A percentile compares a stretch with the other conserved stretches of the same genome.
Evolutionary conservation across 2,329 filamentous ascomycete species (phyloP).

Genomic region (Herpotrichia juniperi): DNA sequence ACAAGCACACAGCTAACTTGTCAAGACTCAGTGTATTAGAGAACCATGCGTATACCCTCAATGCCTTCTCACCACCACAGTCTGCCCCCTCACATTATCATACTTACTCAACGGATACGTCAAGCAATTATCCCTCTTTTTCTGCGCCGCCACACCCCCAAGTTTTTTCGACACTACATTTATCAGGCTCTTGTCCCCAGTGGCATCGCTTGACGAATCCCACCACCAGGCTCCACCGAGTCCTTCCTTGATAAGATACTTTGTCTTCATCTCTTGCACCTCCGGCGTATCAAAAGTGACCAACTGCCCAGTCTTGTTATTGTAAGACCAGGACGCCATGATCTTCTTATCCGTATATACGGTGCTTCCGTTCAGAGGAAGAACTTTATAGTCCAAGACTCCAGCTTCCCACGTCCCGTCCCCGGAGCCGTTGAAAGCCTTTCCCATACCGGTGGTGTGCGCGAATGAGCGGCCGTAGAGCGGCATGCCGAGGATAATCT

Average conservation of each 20-base stretch:
- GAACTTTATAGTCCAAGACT: slow-evolving; percentile 33
- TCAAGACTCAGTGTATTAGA: too few relatives aligned
- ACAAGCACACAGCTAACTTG: too few relatives aligned
- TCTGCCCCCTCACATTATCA: neutral
- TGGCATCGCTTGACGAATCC: slow-evolving; percentile 32
- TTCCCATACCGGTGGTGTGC: slow-evolving; percentile 29
- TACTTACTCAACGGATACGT: neutral
- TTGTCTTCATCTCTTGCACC: slow-evolving; percentile 27
- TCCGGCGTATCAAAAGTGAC: slow-evolving; percentile 35
- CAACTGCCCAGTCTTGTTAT: slow-evolving; percentile 23
- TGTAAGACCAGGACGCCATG: slow-evolving; percentile 28
- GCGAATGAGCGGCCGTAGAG: slow-evolving; percentile 37
- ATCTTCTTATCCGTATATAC: slow-evolving; percentile 25
- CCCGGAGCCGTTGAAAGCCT: slow-evolving; percentile 32
- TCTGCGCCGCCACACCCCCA: neutral
- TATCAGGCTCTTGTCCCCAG: slow-evolving; percentile 26
- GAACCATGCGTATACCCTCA: too few relatives aligned
- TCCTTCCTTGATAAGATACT: slow-evolving; percentile 29
- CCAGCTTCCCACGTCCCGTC: slow-evolving; percentile 32
- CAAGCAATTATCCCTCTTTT: neutral
- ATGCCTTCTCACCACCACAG: too few relatives aligned
- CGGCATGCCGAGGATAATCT: slow-evolving; percentile 35
- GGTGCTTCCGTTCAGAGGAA: slow-evolving; percentile 29
- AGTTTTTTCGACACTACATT: slow-evolving; percentile 15
- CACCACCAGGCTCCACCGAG: slow-evolving; percentile 40